These are phyloP conservation scores for Arthrocladium fulminans DNA, from an alignment of 2,329 filamentous ascomycete genomes.

Conservation along the genomic window DNA sequence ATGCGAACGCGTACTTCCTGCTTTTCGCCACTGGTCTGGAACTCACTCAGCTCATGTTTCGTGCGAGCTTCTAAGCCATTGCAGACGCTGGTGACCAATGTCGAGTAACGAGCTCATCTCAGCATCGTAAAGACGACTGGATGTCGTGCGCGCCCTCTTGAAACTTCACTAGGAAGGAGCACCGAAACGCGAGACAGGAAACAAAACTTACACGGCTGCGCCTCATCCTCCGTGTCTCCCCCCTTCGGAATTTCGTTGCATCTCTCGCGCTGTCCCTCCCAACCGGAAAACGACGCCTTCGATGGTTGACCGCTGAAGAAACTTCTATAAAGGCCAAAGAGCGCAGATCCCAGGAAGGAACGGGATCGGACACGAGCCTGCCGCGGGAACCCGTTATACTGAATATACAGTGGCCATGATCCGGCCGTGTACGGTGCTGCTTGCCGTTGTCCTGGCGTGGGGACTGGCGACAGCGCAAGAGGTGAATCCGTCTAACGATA, in stretches of 20 bases:
- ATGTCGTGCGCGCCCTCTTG: background rate
- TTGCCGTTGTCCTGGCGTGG: conserved; percentile 10
- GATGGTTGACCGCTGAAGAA: background rate
- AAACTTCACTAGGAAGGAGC: background rate
- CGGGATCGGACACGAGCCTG: background rate
- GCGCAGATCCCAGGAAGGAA: too few species aligned
- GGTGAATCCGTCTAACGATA: conserved; percentile 18
- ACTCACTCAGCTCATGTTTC: background rate
- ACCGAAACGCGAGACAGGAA: background rate
- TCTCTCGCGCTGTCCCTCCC: background rate
- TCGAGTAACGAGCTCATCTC: background rate
- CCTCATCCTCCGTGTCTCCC: background rate
- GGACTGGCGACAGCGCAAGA: conserved; percentile 14
- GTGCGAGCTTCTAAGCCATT: background rate
- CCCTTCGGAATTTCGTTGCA: background rate
- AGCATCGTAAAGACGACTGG: background rate
- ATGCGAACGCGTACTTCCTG: background rate
- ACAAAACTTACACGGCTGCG: background rate
- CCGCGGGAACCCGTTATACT: background rate
- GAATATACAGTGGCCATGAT: background rate
- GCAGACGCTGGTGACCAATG: background rate
- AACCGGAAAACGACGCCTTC: background rate
- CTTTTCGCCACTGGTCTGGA: background rate
- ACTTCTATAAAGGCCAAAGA: background rate
- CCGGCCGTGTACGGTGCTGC: background rate